A percentile compares a stretch with the other conserved stretches of the same genome.
phyloP scores from a whole-genome alignment of 176 grass and related monocot species.

The Avena atlantica region DNA sequence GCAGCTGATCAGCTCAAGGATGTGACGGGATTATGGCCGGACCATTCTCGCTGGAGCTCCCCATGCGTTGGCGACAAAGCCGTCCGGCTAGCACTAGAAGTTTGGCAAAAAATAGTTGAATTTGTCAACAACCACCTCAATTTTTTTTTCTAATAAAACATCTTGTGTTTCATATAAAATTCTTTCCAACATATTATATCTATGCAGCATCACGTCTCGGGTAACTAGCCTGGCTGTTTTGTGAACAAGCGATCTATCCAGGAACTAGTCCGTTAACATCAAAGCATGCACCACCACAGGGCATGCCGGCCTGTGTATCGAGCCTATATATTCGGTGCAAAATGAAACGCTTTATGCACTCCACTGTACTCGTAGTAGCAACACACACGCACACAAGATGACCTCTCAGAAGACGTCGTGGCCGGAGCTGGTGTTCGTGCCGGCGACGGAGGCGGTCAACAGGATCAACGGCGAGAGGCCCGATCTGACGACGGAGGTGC shows the following conservation, averaged over 20 bases:
- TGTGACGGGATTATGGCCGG: too few species aligned
- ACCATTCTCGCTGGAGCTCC: too few species aligned
- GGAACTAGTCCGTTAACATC: not conserved
- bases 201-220: not conserved
- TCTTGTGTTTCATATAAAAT: too few species aligned
- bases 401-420: not conserved
- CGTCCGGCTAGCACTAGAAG: too few species aligned
- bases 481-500: not conserved
- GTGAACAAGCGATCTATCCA: not conserved
- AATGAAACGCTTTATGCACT: not conserved
- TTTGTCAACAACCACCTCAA: too few species aligned
- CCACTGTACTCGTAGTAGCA: too few species aligned
- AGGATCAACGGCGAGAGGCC: not conserved
- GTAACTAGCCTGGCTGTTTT: not conserved
- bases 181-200: too few species aligned
- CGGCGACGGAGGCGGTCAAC: not conserved
- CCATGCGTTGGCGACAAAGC: too few species aligned
- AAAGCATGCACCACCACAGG: not conserved
- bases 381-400: not conserved
- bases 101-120: too few species aligned
- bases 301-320: not conserved
- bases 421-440: not conserved
- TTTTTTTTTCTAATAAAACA: too few species aligned
- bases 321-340: not conserved
- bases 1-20: too few species aligned